Percentiles rank a stretch among this genome's conserved stretches.
phyloP scores from a whole-genome alignment of 2,329 filamentous ascomycete genomes.

The Berkeleyomyces rouxiae region DNA sequence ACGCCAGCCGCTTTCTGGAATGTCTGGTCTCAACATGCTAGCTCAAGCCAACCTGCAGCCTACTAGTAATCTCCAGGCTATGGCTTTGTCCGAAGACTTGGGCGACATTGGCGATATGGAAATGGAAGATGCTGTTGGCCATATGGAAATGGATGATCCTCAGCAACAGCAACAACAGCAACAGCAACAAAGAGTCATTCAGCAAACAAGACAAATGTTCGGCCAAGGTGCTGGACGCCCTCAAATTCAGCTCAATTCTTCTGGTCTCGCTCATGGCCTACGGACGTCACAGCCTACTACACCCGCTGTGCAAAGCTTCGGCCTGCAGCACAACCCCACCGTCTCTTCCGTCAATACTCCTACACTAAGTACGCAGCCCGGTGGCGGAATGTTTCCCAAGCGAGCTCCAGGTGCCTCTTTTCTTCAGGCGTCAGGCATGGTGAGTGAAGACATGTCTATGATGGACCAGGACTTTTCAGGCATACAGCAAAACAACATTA shows the following conservation, averaged over 20 bases:
- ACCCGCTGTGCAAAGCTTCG: conserved; percentile 59
- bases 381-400: conserved; percentile 45
- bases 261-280: conserved; percentile 59
- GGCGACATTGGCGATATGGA: conserved; percentile 91
- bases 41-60: conserved; percentile 27
- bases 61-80: conserved; percentile 25
- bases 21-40: conserved; percentile 13
- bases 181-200: conserved; percentile 30
- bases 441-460: conserved; percentile 29
- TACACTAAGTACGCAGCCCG: conserved; percentile 64
- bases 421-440: conserved; percentile 21
- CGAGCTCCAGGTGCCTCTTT: conserved; percentile 20
- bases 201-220: conserved; percentile 53
- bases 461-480: conserved; percentile 58
- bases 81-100: conserved; percentile 40
- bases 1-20: conserved; percentile 12
- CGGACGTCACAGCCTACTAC: conserved; percentile 76
- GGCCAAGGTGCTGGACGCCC: conserved; percentile 45
- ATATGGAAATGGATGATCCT: conserved; percentile 46
- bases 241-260: conserved; percentile 65
- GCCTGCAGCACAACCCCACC: conserved; percentile 81
- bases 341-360: conserved; percentile 96
- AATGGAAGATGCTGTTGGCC: conserved; percentile 67
- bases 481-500: conserved; percentile 27
- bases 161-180: conserved; percentile 23